Conservation (phyloP, 306 rosid genomes). For the Corylus avellana region DNA sequence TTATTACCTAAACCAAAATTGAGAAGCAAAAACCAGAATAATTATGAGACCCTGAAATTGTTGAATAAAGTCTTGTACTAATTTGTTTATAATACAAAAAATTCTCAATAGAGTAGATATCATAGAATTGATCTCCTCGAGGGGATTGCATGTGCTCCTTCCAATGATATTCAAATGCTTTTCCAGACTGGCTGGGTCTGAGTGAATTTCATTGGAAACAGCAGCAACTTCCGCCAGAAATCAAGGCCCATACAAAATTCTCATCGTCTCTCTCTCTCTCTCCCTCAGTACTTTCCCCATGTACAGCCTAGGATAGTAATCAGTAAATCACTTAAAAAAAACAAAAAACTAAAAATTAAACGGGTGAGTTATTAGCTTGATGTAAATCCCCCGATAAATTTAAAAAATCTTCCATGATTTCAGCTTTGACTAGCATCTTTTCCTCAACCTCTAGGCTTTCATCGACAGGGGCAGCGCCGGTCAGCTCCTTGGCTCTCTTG, state of each 20-base stretch:
- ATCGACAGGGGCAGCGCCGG: constrained; percentile 34
- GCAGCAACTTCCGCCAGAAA: constrained; percentile 23
- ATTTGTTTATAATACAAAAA: constrained; percentile 24
- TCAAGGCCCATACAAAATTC: constrained; percentile 9
- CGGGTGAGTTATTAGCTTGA: constrained; percentile 35
- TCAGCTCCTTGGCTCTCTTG: constrained; percentile 56
- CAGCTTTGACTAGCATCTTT: constrained; percentile 30
- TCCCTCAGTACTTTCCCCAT: constrained; percentile 33
- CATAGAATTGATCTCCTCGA: constrained; percentile 31
- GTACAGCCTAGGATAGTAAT: constrained; percentile 44
- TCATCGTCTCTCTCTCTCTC: constrained; percentile 23
- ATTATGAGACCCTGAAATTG: not conserved
- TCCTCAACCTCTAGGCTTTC: constrained; percentile 40
- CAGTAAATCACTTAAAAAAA: constrained; percentile 8
- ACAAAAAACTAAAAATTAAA: constrained; percentile 9
- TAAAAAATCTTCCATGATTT: constrained; percentile 45
- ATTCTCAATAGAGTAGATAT: constrained; percentile 25
- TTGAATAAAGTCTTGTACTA: not conserved
- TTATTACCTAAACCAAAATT: constrained; percentile 11
- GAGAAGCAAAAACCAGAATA: constrained; percentile 30
- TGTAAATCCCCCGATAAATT: constrained; percentile 20
- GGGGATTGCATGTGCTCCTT: constrained; percentile 31
- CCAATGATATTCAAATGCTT: constrained; percentile 38
- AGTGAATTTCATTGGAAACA: constrained; percentile 38
- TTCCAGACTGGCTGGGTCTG: constrained; percentile 24